Percentiles rank a stretch among this genome's conserved stretches.
phyloP scores from a whole-genome alignment of 805 yeast genomes.

The Saccharomycopsis babjevae region DNA sequence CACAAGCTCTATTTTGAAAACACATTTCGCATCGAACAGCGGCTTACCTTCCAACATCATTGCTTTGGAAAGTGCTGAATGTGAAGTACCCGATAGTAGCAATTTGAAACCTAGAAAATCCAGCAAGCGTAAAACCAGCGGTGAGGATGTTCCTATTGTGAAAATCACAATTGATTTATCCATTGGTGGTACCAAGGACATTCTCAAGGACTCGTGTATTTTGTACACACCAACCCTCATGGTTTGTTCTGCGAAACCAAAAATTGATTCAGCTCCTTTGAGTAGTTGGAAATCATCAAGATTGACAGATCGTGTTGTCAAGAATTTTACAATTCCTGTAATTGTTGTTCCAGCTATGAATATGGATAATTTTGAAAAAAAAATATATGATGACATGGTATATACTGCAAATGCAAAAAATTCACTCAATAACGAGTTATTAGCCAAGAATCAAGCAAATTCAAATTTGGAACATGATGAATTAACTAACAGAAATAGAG shows the following conservation, averaged over 20 bases:
- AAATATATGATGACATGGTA: constrained; percentile 26
- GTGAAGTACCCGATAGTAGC: background rate
- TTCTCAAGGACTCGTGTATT: constrained; percentile 48
- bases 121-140: background rate
- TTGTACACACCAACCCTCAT: constrained; percentile 53
- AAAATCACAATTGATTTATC: constrained; percentile 52
- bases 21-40: background rate
- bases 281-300: constrained; percentile 53
- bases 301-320: constrained; percentile 54
- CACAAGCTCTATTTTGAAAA: background rate
- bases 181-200: constrained; percentile 45
- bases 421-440: background rate
- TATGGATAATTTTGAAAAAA: constrained; percentile 41
- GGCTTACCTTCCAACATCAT: background rate
- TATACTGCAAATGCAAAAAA: constrained; percentile 11
- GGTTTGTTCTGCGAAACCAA: constrained; percentile 45
- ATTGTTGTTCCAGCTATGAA: constrained; percentile 54
- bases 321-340: constrained; percentile 56
- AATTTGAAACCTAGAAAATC: background rate
- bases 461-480: background rate
- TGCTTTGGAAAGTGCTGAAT: background rate
- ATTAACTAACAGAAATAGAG: background rate
- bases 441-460: too few relatives aligned
- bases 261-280: constrained; percentile 33
- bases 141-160: constrained; percentile 23